Evolutionary conservation across 2,329 filamentous ascomycete genomes (phyloP), one percentile per base, ranked within the genome.

Genomic region (Macrophomina pseudophaseolina): DNA sequence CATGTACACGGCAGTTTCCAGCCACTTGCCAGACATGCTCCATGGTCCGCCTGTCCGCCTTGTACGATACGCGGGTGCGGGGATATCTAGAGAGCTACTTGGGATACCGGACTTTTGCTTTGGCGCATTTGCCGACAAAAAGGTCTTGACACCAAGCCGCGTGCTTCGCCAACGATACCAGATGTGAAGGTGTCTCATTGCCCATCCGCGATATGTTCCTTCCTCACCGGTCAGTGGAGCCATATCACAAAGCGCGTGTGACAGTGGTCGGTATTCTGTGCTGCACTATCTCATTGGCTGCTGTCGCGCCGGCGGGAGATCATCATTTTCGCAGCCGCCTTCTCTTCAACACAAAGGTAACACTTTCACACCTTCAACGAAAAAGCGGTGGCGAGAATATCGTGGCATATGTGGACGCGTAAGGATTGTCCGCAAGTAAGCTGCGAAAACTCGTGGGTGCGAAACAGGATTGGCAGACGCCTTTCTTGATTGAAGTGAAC

Each of bases 181-280:
- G 33, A 23, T 33, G 33, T 30, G 52, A 40, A 11, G 23, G 30
- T 30, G 12, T 62, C 16, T 62, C 32, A 32, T 49, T 51, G 58
- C 58, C 58, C 32, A 62, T 28, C 40, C 18, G 46, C 44, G 5
- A 18, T 16, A 16, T 48, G 16, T 33, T 8, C n/a, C n/a, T 23
- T n/a, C 16, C 30, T 49, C 42, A 49, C 42, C 44, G 58, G 42
- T 49, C 32, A 38, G 58, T 51, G 58, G 58, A 62, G 5, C 58
- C 58, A 49, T 62, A 49, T 62, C 58, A 62, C 58, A 49, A n/a
- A 49, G 58, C 38, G 58, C 46, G 58, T 40, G 58, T 62, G 58
- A 62, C 32, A 14, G 44, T 49, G 33, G 42, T 49, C 18, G 12
- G 14, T 16, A 9, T 38, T 18, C n/a, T 7, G 16, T 32, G 23